phyloP scores from a whole-genome alignment of 2,329 filamentous ascomycete genomes.

The Achaetomium macrosporum region DNA sequence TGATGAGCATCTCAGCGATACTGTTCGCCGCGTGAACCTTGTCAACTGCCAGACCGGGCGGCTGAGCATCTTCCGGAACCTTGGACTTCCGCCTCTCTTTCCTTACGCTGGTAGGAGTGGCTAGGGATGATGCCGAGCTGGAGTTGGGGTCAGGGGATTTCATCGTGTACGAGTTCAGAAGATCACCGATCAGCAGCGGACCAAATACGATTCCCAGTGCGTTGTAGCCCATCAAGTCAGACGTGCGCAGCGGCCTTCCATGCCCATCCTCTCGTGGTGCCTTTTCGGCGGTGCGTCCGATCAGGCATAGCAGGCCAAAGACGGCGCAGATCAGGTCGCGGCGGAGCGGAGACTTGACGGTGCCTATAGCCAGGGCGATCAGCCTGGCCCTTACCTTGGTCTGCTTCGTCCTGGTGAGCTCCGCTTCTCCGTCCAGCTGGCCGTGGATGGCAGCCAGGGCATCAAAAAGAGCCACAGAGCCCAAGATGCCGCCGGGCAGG shows the following conservation, averaged over 20 bases:
- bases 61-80: constrained; percentile 18
- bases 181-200: constrained; percentile 55
- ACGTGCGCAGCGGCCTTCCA: constrained; percentile 47
- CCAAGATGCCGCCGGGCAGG: constrained; percentile 60
- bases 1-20: constrained; percentile 60
- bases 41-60: constrained; percentile 38
- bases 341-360: constrained; percentile 53
- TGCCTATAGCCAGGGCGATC: constrained; percentile 57
- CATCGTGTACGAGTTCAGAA: constrained; percentile 47
- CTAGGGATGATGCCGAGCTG: constrained; percentile 39
- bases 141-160: constrained; percentile 37
- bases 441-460: constrained; percentile 55
- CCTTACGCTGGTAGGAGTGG: constrained; percentile 39
- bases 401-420: constrained; percentile 48
- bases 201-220: constrained; percentile 61
- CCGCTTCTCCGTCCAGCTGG: constrained; percentile 47
- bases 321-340: constrained; percentile 61
- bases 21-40: constrained; percentile 53
- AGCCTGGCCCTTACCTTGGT: constrained; percentile 56
- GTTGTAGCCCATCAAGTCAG: constrained; percentile 58
- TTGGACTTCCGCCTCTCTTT: constrained; percentile 36
- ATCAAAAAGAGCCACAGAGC: constrained; percentile 56
- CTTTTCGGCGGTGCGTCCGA: constrained; percentile 53
- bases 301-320: constrained; percentile 57
- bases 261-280: constrained; percentile 46